Conservation (phyloP, 2,329 filamentous ascomycete genomes). For the Orbilia quercus region DNA sequence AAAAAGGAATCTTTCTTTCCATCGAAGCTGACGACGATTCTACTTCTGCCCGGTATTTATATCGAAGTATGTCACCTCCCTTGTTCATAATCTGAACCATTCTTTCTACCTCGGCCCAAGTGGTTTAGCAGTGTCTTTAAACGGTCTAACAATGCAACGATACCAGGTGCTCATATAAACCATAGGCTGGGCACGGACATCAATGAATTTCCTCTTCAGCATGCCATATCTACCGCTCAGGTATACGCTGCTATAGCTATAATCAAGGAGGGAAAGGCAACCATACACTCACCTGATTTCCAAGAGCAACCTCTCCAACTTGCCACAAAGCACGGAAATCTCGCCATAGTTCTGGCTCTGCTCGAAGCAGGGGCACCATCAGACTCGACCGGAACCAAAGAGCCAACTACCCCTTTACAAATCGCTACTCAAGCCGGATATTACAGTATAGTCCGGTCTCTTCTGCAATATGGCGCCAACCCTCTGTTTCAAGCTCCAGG, state of each 20-base stretch:
- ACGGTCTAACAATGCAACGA: too few relatives aligned
- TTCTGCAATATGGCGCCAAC: slow-evolving; percentile 14
- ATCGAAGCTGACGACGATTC: slow-evolving; percentile 44
- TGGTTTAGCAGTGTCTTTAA: not conserved
- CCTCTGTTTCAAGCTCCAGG: slow-evolving; percentile 1
- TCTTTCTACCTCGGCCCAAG: not conserved
- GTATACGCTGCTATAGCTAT: slow-evolving; percentile 26
- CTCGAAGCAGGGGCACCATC: slow-evolving; percentile 18
- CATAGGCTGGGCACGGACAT: not conserved
- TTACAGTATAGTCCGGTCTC: not conserved
- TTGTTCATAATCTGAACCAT: not conserved
- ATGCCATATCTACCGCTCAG: slow-evolving; percentile 5
- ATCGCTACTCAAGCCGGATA: not conserved
- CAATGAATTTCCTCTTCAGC: slow-evolving; percentile 6
- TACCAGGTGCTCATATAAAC: slow-evolving; percentile 16
- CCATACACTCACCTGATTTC: slow-evolving; percentile 11
- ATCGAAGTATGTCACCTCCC: slow-evolving; percentile 31
- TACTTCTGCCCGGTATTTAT: slow-evolving; percentile 26
- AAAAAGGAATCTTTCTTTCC: slow-evolving; percentile 8
- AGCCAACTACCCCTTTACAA: slow-evolving; percentile 4
- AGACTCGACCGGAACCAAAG: not conserved
- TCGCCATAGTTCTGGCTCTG: slow-evolving; percentile 10
- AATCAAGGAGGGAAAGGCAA: slow-evolving; percentile 22
- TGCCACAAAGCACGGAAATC: not conserved
- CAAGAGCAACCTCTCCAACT: slow-evolving; percentile 21